Evolutionary conservation across 2,329 filamentous ascomycete species (phyloP).

Genomic region (Drechslerella dactyloides): DNA sequence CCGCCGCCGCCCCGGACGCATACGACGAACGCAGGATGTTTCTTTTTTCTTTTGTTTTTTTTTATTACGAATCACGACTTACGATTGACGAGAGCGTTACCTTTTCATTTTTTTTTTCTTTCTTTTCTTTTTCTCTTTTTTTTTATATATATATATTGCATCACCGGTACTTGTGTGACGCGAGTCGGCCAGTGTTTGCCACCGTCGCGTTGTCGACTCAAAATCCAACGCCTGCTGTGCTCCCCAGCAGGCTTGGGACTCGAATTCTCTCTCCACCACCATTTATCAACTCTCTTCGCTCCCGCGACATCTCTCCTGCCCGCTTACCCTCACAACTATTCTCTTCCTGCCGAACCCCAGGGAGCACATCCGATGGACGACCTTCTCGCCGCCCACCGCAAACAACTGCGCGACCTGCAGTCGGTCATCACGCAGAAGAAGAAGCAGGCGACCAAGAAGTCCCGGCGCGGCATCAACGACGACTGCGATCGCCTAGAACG

Average conservation of each 20-base stretch:
- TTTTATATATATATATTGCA: too few relatives aligned
- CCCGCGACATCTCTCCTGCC: background rate
- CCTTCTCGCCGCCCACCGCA: slow-evolving; percentile 78
- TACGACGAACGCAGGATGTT: too few relatives aligned
- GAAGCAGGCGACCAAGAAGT: slow-evolving; percentile 92
- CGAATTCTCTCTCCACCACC: background rate
- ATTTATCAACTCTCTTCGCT: background rate
- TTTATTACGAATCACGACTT: too few relatives aligned
- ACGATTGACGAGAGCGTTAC: too few relatives aligned
- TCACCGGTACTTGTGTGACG: too few relatives aligned
- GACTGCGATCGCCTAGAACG: slow-evolving; percentile 76
- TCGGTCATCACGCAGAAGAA: slow-evolving; percentile 90
- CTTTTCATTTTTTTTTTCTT: background rate
- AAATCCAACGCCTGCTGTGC: slow-evolving; percentile 28
- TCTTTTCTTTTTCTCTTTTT: background rate
- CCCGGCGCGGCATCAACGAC: slow-evolving; percentile 73
- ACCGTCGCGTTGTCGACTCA: slow-evolving; percentile 17
- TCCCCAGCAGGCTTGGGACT: slow-evolving; percentile 12
- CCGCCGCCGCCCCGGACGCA: too few relatives aligned
- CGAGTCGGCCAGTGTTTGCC: background rate
- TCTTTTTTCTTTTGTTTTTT: too few relatives aligned
- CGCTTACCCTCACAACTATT: too few relatives aligned
- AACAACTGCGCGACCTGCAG: slow-evolving; percentile 86
- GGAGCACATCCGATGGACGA: slow-evolving; percentile 67
- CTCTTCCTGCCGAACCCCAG: background rate